Conservation (phyloP, 2,329 filamentous ascomycete species). For the Decorospora gaudefroyi region DNA sequence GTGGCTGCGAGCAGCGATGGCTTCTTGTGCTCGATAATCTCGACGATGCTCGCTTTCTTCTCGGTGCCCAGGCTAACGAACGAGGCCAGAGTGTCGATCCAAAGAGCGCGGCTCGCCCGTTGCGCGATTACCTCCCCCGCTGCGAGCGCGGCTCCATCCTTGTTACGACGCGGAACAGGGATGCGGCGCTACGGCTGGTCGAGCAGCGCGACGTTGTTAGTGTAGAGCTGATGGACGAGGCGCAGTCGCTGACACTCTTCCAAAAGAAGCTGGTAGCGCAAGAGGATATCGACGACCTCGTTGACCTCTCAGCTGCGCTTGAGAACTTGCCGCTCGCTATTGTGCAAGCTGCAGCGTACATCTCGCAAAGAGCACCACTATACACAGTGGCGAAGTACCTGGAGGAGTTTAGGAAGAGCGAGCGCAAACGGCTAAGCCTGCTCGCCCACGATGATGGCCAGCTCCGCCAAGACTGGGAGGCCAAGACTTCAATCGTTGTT, state of each 20-base stretch:
- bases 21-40: not conserved
- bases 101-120: not conserved
- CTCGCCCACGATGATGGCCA: constrained; percentile 34
- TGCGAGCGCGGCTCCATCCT: constrained; percentile 17
- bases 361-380: constrained; percentile 23
- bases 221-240: constrained; percentile 17
- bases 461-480: constrained; percentile 39
- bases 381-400: constrained; percentile 45
- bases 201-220: constrained; percentile 7
- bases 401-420: constrained; percentile 44
- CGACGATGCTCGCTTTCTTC: constrained; percentile 2
- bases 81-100: not conserved
- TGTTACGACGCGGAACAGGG: constrained; percentile 14
- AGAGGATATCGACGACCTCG: not conserved
- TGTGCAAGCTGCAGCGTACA: constrained; percentile 42
- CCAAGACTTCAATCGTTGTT: constrained; percentile 44
- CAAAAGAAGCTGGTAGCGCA: constrained; percentile 11
- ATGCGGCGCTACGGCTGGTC: constrained; percentile 15
- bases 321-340: constrained; percentile 46
- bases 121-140: constrained; percentile 10
- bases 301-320: constrained; percentile 25
- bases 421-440: constrained; percentile 29
- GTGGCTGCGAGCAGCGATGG: too few relatives aligned
- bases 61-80: not conserved
- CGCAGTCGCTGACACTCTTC: constrained; percentile 8